Percentiles rank a stretch among this genome's conserved stretches.
Evolutionary conservation across 768 basidiomycete genomes (phyloP).

Genomic region (Rhodotorula taiwanensis): DNA sequence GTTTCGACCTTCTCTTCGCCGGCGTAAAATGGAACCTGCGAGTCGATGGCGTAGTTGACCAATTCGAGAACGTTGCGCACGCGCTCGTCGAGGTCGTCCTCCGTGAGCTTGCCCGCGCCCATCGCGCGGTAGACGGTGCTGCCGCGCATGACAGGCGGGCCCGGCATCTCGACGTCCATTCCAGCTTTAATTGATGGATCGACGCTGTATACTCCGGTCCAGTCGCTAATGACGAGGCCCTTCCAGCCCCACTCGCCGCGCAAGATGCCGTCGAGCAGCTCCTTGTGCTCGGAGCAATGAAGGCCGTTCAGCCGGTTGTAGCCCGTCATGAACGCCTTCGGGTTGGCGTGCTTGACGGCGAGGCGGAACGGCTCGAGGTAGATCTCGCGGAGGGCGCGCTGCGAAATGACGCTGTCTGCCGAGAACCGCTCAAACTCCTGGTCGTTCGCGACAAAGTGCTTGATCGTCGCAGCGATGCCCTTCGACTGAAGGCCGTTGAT

Average conservation of each 20-base stretch:
- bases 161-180: conserved; percentile 43
- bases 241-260: conserved; percentile 44
- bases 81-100: conserved; percentile 50
- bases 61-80: conserved; percentile 52
- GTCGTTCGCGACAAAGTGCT: conserved; percentile 42
- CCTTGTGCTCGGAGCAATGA: conserved; percentile 42
- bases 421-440: conserved; percentile 36
- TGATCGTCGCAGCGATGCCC: conserved; percentile 41
- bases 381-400: conserved; percentile 45
- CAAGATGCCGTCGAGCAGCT: conserved; percentile 42
- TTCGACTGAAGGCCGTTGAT: conserved; percentile 40
- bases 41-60: conserved; percentile 51
- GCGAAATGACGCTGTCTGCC: conserved; percentile 30
- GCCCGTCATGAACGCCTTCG: conserved; percentile 23
- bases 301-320: conserved; percentile 45
- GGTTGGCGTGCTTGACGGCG: conserved; percentile 32
- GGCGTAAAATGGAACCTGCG: conserved; percentile 55
- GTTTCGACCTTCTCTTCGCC: conserved; percentile 49
- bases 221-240: conserved; percentile 44
- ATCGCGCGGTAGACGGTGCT: conserved; percentile 34
- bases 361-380: conserved; percentile 46
- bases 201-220: conserved; percentile 40
- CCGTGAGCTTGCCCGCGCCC: conserved; percentile 41
- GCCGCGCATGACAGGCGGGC: conserved; percentile 46
- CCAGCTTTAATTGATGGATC: conserved; percentile 43